These are phyloP conservation scores for Penicillium pancosmium DNA, from an alignment of 495 filamentous ascomycete genomes.

Conservation along the genomic window DNA sequence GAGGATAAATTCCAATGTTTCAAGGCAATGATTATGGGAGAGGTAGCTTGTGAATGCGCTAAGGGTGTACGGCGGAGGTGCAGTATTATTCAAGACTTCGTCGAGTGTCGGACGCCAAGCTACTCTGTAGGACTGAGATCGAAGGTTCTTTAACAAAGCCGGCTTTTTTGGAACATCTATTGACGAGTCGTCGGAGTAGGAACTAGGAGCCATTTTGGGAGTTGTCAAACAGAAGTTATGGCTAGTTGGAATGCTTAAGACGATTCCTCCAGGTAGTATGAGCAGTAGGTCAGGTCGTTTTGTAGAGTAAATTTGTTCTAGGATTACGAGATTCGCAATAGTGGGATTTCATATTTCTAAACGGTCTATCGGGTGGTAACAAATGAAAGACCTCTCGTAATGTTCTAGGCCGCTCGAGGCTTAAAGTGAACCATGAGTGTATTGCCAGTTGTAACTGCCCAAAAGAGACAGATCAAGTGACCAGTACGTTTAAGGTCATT, in stretches of 20 bases:
- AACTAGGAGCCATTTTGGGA: background rate
- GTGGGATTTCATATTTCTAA: background rate
- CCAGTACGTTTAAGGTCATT: too few species aligned
- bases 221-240: background rate
- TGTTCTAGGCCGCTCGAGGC: constrained; percentile 1
- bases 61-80: constrained; percentile 82
- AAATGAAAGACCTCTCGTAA: constrained; percentile 4
- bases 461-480: too few species aligned
- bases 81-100: constrained; percentile 77
- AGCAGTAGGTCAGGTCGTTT: background rate
- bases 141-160: background rate
- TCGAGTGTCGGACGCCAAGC: constrained; percentile 67
- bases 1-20: constrained; percentile 89
- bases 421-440: background rate
- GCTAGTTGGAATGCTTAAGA: background rate
- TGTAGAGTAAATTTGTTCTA: background rate
- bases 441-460: too few species aligned
- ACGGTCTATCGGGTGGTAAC: background rate
- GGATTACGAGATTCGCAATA: background rate
- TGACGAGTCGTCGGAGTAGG: too few species aligned
- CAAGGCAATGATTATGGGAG: constrained; percentile 87
- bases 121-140: constrained; percentile 5
- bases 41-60: constrained; percentile 86
- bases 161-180: too few species aligned
- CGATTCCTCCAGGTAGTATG: background rate